These are phyloP conservation scores for Lagenidium giganteum DNA, from an alignment of 352 stramenopile genomes.

Conservation along the genomic window DNA sequence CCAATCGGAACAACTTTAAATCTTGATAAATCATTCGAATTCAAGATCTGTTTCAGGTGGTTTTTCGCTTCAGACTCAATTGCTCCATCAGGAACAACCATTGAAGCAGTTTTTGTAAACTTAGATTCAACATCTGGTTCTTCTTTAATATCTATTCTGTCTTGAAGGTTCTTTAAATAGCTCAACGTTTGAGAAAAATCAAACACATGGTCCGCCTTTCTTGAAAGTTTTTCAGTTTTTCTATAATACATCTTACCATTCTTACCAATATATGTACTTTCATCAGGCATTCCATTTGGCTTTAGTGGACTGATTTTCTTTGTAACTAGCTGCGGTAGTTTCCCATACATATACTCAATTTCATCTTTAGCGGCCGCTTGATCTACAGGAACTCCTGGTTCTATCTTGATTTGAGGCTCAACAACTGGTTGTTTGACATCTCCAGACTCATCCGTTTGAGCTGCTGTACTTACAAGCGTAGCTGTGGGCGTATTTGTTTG, in stretches of 20 bases:
- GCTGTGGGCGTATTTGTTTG: no score
- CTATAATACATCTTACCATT: no score
- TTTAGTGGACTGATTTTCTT: constrained; percentile 7
- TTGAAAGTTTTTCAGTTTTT: no score
- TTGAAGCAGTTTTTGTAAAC: no score
- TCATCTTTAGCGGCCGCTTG: no score
- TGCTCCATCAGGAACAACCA: constrained; percentile 4
- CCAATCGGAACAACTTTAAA: constrained; percentile 8
- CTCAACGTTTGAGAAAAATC: constrained; percentile 9
- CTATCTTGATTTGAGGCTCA: no score
- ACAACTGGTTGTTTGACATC: constrained; percentile 5
- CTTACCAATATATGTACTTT: constrained; percentile 3
- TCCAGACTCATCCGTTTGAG: background rate
- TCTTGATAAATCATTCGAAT: constrained; percentile 8
- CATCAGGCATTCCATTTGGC: constrained; percentile 6
- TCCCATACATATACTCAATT: constrained; percentile 7
- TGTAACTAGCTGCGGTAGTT: constrained; percentile 2
- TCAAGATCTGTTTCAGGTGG: constrained; percentile 1
- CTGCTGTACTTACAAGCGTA: no score
- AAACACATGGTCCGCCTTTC: no score
- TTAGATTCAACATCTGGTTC: background rate
- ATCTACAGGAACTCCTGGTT: no score
- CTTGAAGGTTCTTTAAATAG: no score
- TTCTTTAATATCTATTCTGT: no score
- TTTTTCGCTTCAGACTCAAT: constrained; percentile 3